Evolutionary conservation across 495 filamentous ascomycete species (phyloP).

Genomic region (Trichocladium uniseriatum): DNA sequence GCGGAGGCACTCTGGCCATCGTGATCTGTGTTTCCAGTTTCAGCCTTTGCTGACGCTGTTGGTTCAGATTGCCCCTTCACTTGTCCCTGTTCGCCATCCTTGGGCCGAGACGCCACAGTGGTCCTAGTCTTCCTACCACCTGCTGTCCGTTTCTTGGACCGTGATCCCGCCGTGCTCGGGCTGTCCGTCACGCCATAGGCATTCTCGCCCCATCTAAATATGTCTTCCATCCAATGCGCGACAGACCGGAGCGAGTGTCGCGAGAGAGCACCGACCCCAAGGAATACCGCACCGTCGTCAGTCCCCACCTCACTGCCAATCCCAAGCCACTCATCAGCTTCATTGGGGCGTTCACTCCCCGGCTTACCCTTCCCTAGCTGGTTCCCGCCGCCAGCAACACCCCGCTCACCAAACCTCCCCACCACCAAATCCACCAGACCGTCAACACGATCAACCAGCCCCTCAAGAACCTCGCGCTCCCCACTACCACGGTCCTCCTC

Average conservation of each 20-base stretch:
- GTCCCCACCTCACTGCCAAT: conserved; percentile 50
- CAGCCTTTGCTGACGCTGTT: too few species aligned
- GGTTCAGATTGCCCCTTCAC: neutral
- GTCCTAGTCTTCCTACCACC: neutral
- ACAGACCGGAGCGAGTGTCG: conserved; percentile 55
- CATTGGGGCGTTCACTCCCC: neutral
- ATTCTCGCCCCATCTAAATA: conserved; percentile 66
- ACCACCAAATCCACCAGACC: conserved; percentile 79
- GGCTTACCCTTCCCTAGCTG: conserved; percentile 3
- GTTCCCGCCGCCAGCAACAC: neutral
- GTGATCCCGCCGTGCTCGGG: conserved; percentile 30
- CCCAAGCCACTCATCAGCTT: conserved; percentile 54
- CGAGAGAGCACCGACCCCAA: conserved; percentile 61
- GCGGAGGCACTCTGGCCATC: neutral
- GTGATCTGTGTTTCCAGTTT: neutral
- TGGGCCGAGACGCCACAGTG: too few species aligned
- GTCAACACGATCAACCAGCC: conserved; percentile 57
- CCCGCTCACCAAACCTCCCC: conserved; percentile 63
- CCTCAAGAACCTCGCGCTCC: conserved; percentile 83
- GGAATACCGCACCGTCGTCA: conserved; percentile 75
- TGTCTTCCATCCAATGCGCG: conserved; percentile 73
- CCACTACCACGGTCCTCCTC: conserved; percentile 90
- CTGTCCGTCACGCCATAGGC: conserved; percentile 77
- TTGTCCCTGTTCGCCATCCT: neutral
- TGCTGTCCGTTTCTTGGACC: conserved; percentile 1